Evolutionary conservation across 176 grass and related monocot genomes (phyloP), one percentile per base, ranked within the genome.

Genomic region (Triticum timopheevii): DNA sequence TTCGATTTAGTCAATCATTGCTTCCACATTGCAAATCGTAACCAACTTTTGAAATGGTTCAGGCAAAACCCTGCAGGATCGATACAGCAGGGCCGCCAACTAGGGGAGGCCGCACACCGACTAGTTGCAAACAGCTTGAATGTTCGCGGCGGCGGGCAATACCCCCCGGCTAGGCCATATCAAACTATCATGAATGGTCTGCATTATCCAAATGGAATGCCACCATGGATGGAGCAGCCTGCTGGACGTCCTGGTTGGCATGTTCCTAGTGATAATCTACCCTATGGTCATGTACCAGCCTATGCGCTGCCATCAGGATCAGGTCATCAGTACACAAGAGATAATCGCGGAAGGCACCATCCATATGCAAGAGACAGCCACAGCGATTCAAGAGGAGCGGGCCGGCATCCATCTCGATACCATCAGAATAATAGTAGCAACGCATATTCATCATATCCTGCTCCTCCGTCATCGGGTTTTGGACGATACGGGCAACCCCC

Each of bases 111-210:
- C 27, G 97, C 97, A 4, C 94, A 96, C 77, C 76, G 94, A 36
- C 85, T 99, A 23, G 89, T 99, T 69, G 73, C 38, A 47, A 99
- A 99, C 87, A 99, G 94, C 83, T 82, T 99, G 86, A 78, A 73
- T 85, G 61, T 70, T 88, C 85, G n/a, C 10, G 65, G 78, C 35
- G 52, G 39, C 30, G 89, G 84, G 75, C 84, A 80, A 20, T 71
- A 67, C 85, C 59, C 82, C 50, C 44, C 87, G 36, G 78, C 81
- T 16, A 61, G 88, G 86, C 68, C 90, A 40, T 89, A 89, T 86
- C 86, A 91, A 89, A 81, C 79, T 10, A 59, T 83, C 44, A 84
- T 62, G 82, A 91, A 54, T 82, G 86, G 86, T 34, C 1, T 73
- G 33, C 67, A 79, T 40, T 88, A 91, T 90, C 69, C 90, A 40